These are phyloP conservation scores for Metroxylon sagu DNA, from an alignment of 176 grass and related monocot genomes.

Conservation along the genomic window DNA sequence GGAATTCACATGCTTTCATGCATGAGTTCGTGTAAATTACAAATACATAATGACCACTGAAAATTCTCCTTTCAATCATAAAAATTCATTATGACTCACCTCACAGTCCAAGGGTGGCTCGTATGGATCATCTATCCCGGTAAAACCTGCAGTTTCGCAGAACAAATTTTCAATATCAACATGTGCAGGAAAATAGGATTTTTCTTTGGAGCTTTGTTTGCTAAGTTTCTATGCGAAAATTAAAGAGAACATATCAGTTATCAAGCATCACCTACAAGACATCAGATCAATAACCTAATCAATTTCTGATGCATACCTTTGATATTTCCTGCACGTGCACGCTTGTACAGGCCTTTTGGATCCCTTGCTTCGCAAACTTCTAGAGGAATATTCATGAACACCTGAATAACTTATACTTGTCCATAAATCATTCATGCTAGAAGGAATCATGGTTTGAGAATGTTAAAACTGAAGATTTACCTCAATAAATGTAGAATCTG, in stretches of 20 bases:
- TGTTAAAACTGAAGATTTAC: constrained; percentile 23
- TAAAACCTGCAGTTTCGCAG: constrained; percentile 5
- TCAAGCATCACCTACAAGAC: not conserved
- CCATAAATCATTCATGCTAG: not conserved
- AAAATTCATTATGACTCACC: constrained; percentile 5
- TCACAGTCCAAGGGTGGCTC: constrained; percentile 6
- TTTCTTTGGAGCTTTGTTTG: too few species aligned
- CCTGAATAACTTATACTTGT: constrained; percentile 33
- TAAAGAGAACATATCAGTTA: not conserved
- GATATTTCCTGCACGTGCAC: constrained; percentile 91
- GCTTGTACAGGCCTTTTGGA: constrained; percentile 95
- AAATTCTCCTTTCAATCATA: not conserved
- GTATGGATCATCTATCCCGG: constrained; percentile 11
- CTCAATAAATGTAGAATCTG: constrained; percentile 84
- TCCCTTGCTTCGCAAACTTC: constrained; percentile 90
- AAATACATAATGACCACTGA: not conserved
- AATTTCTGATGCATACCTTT: constrained; percentile 42
- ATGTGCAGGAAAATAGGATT: too few species aligned
- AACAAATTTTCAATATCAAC: too few species aligned
- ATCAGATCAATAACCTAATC: not conserved
- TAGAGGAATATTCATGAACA: constrained; percentile 80
- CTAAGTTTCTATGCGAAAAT: too few species aligned
- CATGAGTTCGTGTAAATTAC: too few species aligned
- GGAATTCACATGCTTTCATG: too few species aligned
- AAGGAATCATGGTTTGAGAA: not conserved